Evolutionary conservation across 1,284 basidiomycete genomes (phyloP), one percentile per base, ranked within the genome.

Genomic region (Macrocystidia cucumis): DNA sequence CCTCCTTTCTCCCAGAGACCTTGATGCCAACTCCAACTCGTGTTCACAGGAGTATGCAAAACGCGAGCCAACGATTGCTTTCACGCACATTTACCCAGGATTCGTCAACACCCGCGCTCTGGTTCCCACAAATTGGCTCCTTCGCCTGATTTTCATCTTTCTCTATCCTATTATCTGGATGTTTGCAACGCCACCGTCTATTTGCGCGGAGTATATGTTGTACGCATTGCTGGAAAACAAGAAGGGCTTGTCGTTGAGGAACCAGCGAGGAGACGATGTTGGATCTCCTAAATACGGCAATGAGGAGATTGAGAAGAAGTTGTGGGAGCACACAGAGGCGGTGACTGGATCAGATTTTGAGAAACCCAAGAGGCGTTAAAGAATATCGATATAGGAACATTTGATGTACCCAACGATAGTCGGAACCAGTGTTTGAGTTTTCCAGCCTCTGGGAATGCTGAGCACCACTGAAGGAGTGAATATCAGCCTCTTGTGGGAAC

Each of bases 1-100:
- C 14, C 32, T 38, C 6, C 28, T 27, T 21, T 25, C 2, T 25
- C 14, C 33, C 7, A 12, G 34, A 12, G 22, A 21, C 20, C 3
- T 37, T 9, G 11, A 19, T 8, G 13, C 35, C 3, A 21, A 20
- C 22, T 30, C 9, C 20, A n/a, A n/a, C n/a, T 33, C 2, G 22
- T 17, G 16, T n/a, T 14, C 14, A 18, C 29, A 65, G 62, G 51
- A 58, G 40, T 62, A 61, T 40, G 50, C 57, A 1, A 32, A 39
- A 3, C 54, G 44, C 3, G 41, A 67, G 31, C 63, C 63, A 3
- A 44, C 45, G 5, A 44, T 65, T 7, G 49, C 57, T 1, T 66
- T 68, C 45, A 44, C 49, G 7, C 60, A 62, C 33, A 38, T 51
- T 1, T 45, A 43, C 19, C 59, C 62, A 9, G 62, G 60, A 1